A percentile compares a stretch with the other conserved stretches of the same genome.
phyloP scores from a whole-genome alignment of 148 eudicot genomes.

The Chenopodium album region DNA sequence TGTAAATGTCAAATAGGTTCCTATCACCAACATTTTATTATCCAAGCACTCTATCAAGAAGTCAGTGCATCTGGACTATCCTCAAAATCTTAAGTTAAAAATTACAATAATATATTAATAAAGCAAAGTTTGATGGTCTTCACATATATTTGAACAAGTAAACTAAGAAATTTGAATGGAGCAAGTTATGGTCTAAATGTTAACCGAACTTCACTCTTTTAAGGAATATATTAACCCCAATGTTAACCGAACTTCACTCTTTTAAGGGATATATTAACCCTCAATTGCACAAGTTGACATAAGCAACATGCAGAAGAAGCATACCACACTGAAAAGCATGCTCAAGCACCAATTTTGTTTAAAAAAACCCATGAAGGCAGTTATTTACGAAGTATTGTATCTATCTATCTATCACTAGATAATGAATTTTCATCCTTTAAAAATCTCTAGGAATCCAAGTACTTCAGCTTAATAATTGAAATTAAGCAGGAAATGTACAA shows the following conservation, averaged over 20 bases:
- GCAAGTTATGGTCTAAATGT: neutral
- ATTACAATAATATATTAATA: neutral
- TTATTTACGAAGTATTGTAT: no score
- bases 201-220: neutral
- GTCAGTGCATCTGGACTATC: neutral
- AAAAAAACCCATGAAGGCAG: neutral
- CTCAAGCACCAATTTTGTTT: neutral
- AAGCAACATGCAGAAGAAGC: neutral
- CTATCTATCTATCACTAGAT: neutral
- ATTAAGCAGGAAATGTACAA: neutral
- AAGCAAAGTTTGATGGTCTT: neutral
- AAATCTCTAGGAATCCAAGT: neutral
- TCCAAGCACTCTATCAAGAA: neutral
- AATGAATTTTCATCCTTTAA: neutral
- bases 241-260: neutral
- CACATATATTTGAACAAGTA: neutral
- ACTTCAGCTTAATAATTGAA: neutral
- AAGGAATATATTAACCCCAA: no score
- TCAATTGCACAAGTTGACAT: neutral
- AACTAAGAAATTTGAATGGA: no score
- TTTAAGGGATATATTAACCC: neutral
- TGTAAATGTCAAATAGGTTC: neutral
- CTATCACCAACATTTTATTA: neutral
- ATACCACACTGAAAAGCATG: neutral
- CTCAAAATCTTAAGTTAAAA: neutral